phyloP scores from a whole-genome alignment of 371 early-diverging fungal genomes.

The Amoeboaphelidium protococcarum region DNA sequence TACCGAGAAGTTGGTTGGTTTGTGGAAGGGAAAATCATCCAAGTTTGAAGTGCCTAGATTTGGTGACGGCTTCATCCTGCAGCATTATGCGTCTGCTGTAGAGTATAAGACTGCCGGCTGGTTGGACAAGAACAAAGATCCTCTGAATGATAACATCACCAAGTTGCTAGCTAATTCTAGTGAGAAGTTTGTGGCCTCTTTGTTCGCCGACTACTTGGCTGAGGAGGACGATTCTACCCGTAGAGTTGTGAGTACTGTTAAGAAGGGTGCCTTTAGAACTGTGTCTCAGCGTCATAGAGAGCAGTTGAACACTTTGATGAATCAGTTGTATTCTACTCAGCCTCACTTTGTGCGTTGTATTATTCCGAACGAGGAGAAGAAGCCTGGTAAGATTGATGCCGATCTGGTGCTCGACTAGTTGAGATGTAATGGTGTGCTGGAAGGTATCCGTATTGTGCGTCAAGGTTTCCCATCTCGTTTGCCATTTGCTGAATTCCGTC shows the following conservation, averaged over 20 bases:
- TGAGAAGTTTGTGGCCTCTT: constrained; percentile 38
- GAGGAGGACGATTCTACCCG: constrained; percentile 19
- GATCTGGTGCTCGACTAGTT: constrained; percentile 82
- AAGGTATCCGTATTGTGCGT: constrained; percentile 96
- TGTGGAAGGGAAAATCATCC: constrained; percentile 61
- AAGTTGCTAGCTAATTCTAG: constrained; percentile 54
- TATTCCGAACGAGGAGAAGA: constrained; percentile 88
- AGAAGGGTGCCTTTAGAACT: constrained; percentile 74
- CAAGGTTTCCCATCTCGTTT: constrained; percentile 94
- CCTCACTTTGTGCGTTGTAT: constrained; percentile 99
- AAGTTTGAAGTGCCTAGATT: constrained; percentile 75
- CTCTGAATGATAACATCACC: constrained; percentile 88
- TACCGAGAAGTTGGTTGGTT: constrained; percentile 61
- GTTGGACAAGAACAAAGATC: constrained; percentile 98
- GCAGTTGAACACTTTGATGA: constrained; percentile 69
- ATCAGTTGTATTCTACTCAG: constrained; percentile 60
- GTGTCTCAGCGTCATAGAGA: constrained; percentile 94
- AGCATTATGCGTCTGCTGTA: constrained; percentile 96
- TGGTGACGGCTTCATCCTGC: constrained; percentile 68
- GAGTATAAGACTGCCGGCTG: constrained; percentile 86
- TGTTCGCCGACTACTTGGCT: constrained; percentile 53
- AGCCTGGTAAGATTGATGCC: constrained; percentile 48
- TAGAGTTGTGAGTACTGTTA: constrained; percentile 1
- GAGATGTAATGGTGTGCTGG: constrained; percentile 97
- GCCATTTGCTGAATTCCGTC: constrained; percentile 77